A percentile compares a stretch with the other conserved stretches of the same genome.
Evolutionary conservation across 1,139 yeast genomes (phyloP).

Genomic region (Groenewaldozyma auringiensis): DNA sequence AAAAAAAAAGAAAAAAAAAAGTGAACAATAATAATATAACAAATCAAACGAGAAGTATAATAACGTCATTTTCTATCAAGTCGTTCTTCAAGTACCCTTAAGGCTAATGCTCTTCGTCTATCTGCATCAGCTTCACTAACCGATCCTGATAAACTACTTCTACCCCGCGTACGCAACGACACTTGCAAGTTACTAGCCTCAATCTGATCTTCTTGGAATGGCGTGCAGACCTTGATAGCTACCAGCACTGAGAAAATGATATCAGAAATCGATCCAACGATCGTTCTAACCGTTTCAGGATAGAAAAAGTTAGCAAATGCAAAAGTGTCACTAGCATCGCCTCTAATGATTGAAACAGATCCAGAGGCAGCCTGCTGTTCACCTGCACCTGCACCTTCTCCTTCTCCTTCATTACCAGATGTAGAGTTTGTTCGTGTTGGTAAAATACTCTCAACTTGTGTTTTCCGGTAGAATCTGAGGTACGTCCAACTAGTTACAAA

Average conservation of each 20-base stretch:
- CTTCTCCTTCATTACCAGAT: no score
- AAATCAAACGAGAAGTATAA: no score
- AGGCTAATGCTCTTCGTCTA: conserved; percentile 77
- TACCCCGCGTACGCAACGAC: conserved; percentile 33
- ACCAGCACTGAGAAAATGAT: conserved; percentile 45
- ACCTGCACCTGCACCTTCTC: conserved; percentile 6
- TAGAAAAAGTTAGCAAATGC: conserved; percentile 68
- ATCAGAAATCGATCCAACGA: conserved; percentile 48
- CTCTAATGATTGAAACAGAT: conserved; percentile 39
- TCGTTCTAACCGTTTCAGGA: conserved; percentile 47
- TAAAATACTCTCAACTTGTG: conserved; percentile 29
- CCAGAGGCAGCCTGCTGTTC: conserved; percentile 8
- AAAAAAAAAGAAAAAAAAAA: no score
- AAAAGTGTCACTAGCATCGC: conserved; percentile 90
- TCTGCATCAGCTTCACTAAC: conserved; percentile 48
- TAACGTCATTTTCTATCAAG: conserved; percentile 10
- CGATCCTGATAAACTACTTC: conserved; percentile 9
- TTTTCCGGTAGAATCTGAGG: conserved; percentile 63
- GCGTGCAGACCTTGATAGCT: conserved; percentile 48
- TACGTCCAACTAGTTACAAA: conserved; percentile 67
- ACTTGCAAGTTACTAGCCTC: conserved; percentile 71
- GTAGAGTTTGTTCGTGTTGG: conserved; percentile 18
- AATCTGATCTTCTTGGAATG: conserved; percentile 62
- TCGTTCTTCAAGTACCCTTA: conserved; percentile 74
- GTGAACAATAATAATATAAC: no score